Evolutionary conservation across 2,329 filamentous ascomycete genomes (phyloP).

Genomic region (Pseudocercospora eumusae): DNA sequence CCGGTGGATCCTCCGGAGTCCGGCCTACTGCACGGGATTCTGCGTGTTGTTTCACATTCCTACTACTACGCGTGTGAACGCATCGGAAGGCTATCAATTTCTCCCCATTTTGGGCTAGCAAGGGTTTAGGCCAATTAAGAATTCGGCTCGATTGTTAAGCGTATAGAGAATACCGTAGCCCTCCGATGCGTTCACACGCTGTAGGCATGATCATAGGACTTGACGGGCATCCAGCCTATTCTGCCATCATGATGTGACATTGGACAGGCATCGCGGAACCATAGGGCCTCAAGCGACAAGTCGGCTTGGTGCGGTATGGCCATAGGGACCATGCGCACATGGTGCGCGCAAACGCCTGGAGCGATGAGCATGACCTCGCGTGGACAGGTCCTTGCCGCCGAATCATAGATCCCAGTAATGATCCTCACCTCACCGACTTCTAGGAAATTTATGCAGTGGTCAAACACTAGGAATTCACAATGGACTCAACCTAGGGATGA

Average conservation of each 20-base stretch:
- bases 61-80: too few relatives aligned
- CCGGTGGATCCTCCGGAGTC: neutral
- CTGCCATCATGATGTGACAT: neutral
- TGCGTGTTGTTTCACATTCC: neutral
- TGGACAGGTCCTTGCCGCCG: neutral
- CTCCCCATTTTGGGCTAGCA: too few relatives aligned
- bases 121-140: too few relatives aligned
- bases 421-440: neutral
- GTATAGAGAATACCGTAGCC: too few relatives aligned
- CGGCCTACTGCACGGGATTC: neutral
- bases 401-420: neutral
- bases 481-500: neutral
- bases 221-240: neutral
- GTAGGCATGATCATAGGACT: neutral
- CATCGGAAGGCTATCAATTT: too few relatives aligned
- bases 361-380: neutral
- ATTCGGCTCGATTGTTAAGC: too few relatives aligned
- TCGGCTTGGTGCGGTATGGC: neutral
- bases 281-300: neutral
- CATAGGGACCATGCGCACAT: neutral
- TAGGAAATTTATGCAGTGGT: neutral
- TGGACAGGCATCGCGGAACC: neutral
- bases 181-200: too few relatives aligned
- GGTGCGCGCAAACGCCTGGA: neutral
- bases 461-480: neutral